phyloP scores from a whole-genome alignment of 148 eudicot genomes.

The Rhododendron ferrugineum region DNA sequence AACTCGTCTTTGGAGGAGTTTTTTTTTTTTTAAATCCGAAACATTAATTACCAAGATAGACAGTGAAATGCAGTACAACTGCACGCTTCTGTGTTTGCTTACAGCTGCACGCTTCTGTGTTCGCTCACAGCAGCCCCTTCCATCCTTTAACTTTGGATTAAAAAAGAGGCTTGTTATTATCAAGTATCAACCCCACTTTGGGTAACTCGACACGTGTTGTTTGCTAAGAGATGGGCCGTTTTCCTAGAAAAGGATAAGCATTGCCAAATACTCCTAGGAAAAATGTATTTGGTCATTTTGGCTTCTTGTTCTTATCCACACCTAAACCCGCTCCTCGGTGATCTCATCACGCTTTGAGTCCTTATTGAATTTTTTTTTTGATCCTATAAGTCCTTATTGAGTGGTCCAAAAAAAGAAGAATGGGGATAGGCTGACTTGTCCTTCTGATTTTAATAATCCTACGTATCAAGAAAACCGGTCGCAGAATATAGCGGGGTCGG shows the following conservation, averaged over 20 bases:
- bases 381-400: neutral
- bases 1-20: no score
- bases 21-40: no score
- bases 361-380: neutral
- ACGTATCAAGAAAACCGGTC: neutral
- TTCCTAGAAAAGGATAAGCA: conserved; percentile 20
- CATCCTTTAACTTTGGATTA: neutral
- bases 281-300: neutral
- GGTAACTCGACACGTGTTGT: conserved; percentile 17
- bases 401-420: neutral
- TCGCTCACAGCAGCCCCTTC: no score
- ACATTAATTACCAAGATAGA: no score
- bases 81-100: no score
- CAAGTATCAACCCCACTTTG: neutral
- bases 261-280: neutral
- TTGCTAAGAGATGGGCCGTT: neutral
- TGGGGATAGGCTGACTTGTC: neutral
- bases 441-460: neutral
- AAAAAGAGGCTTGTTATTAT: neutral
- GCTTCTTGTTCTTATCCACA: conserved; percentile 24
- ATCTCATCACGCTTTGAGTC: conserved; percentile 3
- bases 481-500: neutral
- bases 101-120: no score
- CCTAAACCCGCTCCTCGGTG: neutral
- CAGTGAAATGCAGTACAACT: fast-evolving